Base-by-base conservation (phyloP, 805 yeast species). In the Sugiyamaella floridensis region DNA sequence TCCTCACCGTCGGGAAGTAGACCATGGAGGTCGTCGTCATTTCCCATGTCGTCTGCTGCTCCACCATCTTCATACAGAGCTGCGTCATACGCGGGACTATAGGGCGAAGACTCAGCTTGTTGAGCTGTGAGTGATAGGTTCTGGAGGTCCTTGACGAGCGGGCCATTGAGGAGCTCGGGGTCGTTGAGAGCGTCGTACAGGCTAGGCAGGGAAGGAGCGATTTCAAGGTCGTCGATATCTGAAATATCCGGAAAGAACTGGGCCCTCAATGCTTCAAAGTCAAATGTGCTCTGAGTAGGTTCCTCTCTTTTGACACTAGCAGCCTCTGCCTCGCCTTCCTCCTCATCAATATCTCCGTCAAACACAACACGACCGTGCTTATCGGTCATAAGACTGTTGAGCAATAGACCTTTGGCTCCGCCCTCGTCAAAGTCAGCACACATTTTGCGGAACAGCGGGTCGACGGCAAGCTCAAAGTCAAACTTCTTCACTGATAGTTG, bases 161-260 rank as follows among this genome's bases (percentile, higher is more conserved):
- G 46, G 40, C 18, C 32, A 22, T 46, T 40, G 12, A 51, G 28
- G 12, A 57, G 48, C n/a, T 42, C 46, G n/a, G 66, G 66, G 29
- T 62, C 66, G 6, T 71, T 70, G n/a, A 83, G 71, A 0, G 82
- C 88, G 9, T 70, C 68, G 55, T 80, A 76, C 47, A 87, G 68
- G 54, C 82, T 82, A 7, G 69, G 74, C 57, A 87, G 71, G 0
- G 96, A 86, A 0, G 95, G 92, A 58, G 95, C 86, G 1, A 89
- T 71, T 43, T 59, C 60, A 45, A 58, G 50, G 12, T 49, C 26
- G 32, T 60, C 66, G 11, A 59, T 20, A 15, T 34, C 45, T 6
- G 51, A 47, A 32, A 65, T n/a, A 37, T 61, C 61, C 8, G 64
- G 59, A 48, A 67, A 58, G 47, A 51, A 67, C 26, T 51, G 47